Base-by-base conservation (phyloP, 768 basidiomycete species). In the Lepiota subincarnata region DNA sequence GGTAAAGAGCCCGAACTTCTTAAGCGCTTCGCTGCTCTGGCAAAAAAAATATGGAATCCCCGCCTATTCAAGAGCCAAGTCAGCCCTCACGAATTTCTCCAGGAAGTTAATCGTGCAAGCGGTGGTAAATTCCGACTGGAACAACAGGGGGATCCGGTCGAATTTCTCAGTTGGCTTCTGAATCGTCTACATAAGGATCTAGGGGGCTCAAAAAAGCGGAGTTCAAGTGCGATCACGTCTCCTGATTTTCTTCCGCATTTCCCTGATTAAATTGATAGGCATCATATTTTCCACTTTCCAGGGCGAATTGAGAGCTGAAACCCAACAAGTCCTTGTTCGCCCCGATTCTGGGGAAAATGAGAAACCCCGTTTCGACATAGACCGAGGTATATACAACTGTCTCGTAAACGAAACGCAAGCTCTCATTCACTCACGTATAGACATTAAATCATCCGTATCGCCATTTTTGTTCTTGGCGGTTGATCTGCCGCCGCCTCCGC, bases 81-180 rank as follows among this genome's bases (percentile, higher is more conserved):
- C 61, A 91, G 87, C 60, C 97, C 97, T n/a, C 97, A 99, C 67
- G 97, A 99, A 67, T 94, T 98, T 67, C 72, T 99, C 52, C 97
- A 99, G 70, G 97, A 98, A 71, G 95, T 98, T 51, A 87, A 88
- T 60, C 80, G 92, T 58, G 87, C 88, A 45, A 95, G 92, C 63
- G 80, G 73, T 42, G 94, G 92, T 13, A 93, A 92, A 71, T 98
- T 95, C 72, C 85, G 91, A 57, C 77, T 98, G 59, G 95, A 96
- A 63, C 79, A 89, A 64, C 92, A 94, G 71, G 97, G 97, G 1
- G 97, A 99, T 67, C 97, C 97, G 12, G 84, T 92, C 1, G 97
- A 98, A 62, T 99, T 98, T 64, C 70, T 99, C 39, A 85, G 92
- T 26, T 99, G 97, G 97, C 67, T 99, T 57, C 77, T 99, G 48